Conservation (phyloP, 2,329 filamentous ascomycete species). For the Aspergillus uvarum region DNA sequence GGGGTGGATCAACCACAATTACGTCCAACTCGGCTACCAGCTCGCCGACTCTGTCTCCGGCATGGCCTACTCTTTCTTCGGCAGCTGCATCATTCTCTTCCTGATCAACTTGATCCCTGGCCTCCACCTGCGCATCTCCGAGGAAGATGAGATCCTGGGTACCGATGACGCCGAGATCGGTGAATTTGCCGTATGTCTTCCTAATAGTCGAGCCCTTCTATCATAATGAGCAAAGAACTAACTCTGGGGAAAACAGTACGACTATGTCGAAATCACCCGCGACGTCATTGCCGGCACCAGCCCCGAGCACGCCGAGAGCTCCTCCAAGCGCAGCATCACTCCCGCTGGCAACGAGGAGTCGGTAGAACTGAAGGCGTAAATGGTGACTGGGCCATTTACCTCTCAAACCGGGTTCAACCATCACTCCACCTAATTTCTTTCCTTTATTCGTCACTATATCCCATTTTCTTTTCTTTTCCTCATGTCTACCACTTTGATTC, state of each 20-base stretch:
- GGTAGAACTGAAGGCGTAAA: constrained; percentile 29
- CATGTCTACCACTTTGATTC: not conserved
- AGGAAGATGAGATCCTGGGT: constrained; percentile 78
- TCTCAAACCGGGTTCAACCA: not conserved
- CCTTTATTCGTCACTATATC: not conserved
- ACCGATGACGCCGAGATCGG: constrained; percentile 90
- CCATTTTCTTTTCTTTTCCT: not conserved
- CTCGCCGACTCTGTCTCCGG: constrained; percentile 77
- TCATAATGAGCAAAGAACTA: not conserved
- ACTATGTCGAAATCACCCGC: constrained; percentile 81
- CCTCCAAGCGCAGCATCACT: constrained; percentile 33
- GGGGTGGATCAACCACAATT: constrained; percentile 82
- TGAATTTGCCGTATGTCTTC: constrained; percentile 71
- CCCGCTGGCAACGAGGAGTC: constrained; percentile 22
- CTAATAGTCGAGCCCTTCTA: not conserved
- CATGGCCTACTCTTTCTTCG: constrained; percentile 73
- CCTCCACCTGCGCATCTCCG: constrained; percentile 68
- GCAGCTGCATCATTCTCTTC: constrained; percentile 76
- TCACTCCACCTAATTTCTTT: not conserved
- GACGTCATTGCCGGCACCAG: constrained; percentile 55
- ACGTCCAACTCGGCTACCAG: constrained; percentile 80
- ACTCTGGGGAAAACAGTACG: constrained; percentile 55
- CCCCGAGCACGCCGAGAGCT: constrained; percentile 24
- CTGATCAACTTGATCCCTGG: constrained; percentile 76
- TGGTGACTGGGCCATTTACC: not conserved